Evolutionary conservation across 1,284 basidiomycete genomes (phyloP), one percentile per base, ranked within the genome.

Genomic region (Tilletia caries): DNA sequence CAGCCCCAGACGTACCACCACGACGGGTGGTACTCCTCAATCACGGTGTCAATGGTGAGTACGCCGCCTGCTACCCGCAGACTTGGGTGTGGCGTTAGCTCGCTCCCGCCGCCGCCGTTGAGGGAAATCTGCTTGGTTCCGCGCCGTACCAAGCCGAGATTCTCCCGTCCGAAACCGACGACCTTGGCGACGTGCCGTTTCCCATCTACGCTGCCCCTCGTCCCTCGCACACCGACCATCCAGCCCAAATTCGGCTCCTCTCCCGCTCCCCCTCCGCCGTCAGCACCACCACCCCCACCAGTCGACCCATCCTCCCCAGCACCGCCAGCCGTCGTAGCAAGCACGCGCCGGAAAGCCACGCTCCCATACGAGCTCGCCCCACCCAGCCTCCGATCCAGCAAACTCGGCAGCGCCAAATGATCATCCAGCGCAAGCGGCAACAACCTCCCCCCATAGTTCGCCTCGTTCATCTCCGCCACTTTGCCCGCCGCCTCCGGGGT

Each of bases 161-260:
- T 92, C 13, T 91, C 90, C 64, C 93, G 87, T 12, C 95, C 95
- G 87, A 91, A 93, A 2, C 87, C 86, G 15, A 91, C 81, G 1
- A 98, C 88, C 29, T 86, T 87, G 13, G 93, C 95, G 85, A 89
- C 91, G 79, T 82, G 74, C 6, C 93, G 91, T 50, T 86, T 86
- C 65, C 87, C 86, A 15, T 88, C 20, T 10, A 60, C 89, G 44
- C 89, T 86, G 8, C 92, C 93, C 13, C 92, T 86, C 1, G 93
- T 93, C 64, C 90, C 91, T 84, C 91, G 91, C 82, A 98, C 93
- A 5, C 95, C 94, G n/a, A 96, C 89, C 64, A 93, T 85, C 82
- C 89, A 92, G 13, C 70, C 85, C 78, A 88, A 87, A 64, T 85
- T 71, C 86, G 87, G 27, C 10, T 67, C 65, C 23, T 13, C 66